These are phyloP conservation scores for sunflower (Helianthus annuus) DNA, from an alignment of 129 eudicot species.

Conservation along the genomic window DNA sequence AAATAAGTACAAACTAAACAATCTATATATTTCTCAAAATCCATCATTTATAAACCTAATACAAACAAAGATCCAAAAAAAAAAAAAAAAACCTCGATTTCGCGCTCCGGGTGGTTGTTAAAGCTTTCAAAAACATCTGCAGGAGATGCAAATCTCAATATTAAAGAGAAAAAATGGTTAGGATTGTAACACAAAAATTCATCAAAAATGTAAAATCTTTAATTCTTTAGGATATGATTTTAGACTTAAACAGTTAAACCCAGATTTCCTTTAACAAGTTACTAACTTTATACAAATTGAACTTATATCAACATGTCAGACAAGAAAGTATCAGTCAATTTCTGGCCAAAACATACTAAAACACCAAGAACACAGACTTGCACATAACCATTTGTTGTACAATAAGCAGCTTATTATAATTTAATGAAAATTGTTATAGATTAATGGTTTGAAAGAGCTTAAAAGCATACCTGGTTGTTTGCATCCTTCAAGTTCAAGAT, in stretches of 20 bases:
- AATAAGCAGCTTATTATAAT: no score
- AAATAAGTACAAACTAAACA: constrained; percentile 16
- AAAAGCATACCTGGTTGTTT: constrained; percentile 42
- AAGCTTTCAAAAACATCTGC: constrained; percentile 35
- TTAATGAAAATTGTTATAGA: not conserved
- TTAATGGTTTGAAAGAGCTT: not conserved
- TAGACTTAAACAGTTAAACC: not conserved
- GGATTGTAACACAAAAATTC: not conserved
- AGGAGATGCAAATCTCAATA: constrained; percentile 22
- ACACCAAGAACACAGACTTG: not conserved
- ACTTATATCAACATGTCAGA: not conserved
- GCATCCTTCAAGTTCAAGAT: constrained; percentile 28
- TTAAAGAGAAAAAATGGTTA: not conserved
- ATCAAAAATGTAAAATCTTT: not conserved
- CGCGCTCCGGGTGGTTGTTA: constrained; percentile 35
- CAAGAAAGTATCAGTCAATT: not conserved
- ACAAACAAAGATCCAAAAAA: not conserved
- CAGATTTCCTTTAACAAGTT: not conserved
- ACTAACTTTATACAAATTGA: not conserved
- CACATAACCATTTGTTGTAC: not conserved
- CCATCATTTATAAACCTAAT: not conserved
- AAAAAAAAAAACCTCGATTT: constrained; percentile 41
- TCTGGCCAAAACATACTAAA: not conserved
- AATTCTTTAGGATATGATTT: not conserved
- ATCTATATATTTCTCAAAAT: constrained; percentile 2